phyloP scores from a whole-genome alignment of 805 yeast genomes.

The Ogataea parapolymorpha region DNA sequence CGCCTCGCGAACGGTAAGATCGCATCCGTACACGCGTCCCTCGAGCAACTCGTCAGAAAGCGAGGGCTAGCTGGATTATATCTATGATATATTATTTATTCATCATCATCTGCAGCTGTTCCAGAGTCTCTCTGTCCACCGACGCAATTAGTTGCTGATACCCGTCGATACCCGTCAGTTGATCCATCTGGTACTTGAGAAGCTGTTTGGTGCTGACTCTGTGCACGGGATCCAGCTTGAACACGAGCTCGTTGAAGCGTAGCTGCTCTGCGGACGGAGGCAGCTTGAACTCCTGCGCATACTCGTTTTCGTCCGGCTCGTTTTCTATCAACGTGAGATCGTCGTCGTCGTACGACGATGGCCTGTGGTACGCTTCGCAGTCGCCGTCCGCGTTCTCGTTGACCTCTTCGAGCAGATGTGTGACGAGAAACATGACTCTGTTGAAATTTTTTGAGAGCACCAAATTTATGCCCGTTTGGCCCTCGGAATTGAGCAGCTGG shows the following conservation, averaged over 20 bases:
- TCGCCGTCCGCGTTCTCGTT: constrained; percentile 60
- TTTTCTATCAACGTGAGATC: constrained; percentile 24
- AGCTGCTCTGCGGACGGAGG: constrained; percentile 41
- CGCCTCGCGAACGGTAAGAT: constrained; percentile 8
- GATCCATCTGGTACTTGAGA: constrained; percentile 34
- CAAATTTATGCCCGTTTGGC: constrained; percentile 20
- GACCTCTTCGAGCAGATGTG: constrained; percentile 65
- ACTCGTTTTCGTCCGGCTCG: constrained; percentile 26
- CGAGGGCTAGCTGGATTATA: not conserved
- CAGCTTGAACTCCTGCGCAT: constrained; percentile 22
- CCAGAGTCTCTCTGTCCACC: constrained; percentile 31
- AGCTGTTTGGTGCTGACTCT: constrained; percentile 46
- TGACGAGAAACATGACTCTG: constrained; percentile 22
- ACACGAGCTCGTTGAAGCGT: constrained; percentile 38
- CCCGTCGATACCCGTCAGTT: constrained; percentile 31
- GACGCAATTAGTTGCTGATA: constrained; percentile 35
- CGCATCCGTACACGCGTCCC: constrained; percentile 20
- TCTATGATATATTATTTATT: constrained; percentile 10
- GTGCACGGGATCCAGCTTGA: constrained; percentile 50
- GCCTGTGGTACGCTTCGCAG: constrained; percentile 48
- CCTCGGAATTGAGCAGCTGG: constrained; percentile 27
- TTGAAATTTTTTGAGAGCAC: constrained; percentile 28
- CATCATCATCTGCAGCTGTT: constrained; percentile 29
- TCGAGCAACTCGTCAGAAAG: constrained; percentile 6
- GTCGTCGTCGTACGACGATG: constrained; percentile 37